These are phyloP conservation scores for Graphium sp. DNA, from an alignment of 2,329 filamentous ascomycete species.

Conservation along the genomic window DNA sequence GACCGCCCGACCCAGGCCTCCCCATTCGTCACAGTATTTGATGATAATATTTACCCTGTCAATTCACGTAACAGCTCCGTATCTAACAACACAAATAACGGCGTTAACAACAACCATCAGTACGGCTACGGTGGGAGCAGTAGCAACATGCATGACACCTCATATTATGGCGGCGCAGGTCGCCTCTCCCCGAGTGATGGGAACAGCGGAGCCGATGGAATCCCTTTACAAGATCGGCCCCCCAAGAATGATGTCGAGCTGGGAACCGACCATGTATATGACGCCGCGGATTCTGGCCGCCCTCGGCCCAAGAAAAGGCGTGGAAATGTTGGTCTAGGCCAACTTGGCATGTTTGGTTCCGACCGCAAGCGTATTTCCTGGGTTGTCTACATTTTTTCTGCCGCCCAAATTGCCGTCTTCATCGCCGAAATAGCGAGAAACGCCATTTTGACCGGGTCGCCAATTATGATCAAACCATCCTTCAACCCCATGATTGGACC, in stretches of 20 bases:
- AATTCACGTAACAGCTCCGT: constrained; percentile 11
- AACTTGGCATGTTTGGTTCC: constrained; percentile 41
- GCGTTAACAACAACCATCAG: constrained; percentile 3
- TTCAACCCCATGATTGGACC: constrained; percentile 98
- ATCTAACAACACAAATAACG: constrained; percentile 9
- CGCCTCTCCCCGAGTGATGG: constrained; percentile 17
- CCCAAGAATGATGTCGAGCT: constrained; percentile 23
- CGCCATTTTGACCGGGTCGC: constrained; percentile 65
- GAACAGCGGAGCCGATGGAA: constrained; percentile 28
- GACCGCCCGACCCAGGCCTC: constrained; percentile 22
- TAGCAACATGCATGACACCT: constrained; percentile 32
- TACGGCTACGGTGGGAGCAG: constrained; percentile 13
- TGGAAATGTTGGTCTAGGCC: constrained; percentile 34
- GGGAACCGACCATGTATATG: constrained; percentile 44
- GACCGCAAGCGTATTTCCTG: constrained; percentile 49
- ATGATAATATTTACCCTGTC: constrained; percentile 48
- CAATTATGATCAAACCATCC: constrained; percentile 61
- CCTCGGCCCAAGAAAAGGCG: constrained; percentile 16
- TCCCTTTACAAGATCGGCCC: constrained; percentile 35
- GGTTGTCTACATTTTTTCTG: constrained; percentile 66
- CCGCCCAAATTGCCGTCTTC: constrained; percentile 70
- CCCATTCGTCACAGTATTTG: constrained; percentile 50
- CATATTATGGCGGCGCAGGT: constrained; percentile 36
- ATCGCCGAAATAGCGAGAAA: constrained; percentile 77
- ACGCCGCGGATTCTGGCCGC: constrained; percentile 22